These are phyloP conservation scores for Trichocladium antarcticum DNA, from an alignment of 495 filamentous ascomycete species.

Conservation along the genomic window DNA sequence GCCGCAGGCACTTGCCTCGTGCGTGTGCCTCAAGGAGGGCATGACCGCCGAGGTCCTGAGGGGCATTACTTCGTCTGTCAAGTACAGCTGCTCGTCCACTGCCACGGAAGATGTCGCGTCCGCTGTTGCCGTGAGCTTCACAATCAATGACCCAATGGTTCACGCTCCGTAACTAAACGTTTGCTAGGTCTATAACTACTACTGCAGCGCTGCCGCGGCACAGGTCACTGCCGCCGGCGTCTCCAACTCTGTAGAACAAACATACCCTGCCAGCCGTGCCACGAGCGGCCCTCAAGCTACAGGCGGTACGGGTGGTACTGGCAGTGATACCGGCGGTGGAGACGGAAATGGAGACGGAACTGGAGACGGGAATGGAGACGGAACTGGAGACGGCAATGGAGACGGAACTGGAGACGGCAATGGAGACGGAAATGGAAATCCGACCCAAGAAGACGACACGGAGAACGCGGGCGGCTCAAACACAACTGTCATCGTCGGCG, in stretches of 20 bases:
- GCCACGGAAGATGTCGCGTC: conserved; percentile 38
- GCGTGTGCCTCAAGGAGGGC: conserved; percentile 37
- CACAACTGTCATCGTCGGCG: conserved; percentile 27
- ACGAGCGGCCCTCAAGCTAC: conserved; percentile 10
- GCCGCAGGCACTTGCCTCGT: conserved; percentile 37
- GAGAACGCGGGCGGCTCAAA: conserved; percentile 11
- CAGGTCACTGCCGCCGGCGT: conserved; percentile 29
- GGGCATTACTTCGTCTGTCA: conserved; percentile 30
- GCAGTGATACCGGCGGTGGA: neutral
- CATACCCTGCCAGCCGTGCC: conserved; percentile 1
- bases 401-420: neutral
- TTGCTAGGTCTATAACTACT: conserved; percentile 30
- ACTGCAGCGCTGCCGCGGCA: conserved; percentile 38
- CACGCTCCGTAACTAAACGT: neutral
- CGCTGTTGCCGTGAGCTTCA: conserved; percentile 20
- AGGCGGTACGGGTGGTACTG: conserved; percentile 3
- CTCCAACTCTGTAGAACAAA: conserved; percentile 25
- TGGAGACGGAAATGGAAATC: neutral
- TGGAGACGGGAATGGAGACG: neutral
- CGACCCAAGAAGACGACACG: neutral
- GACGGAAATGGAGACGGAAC: conserved; percentile 4
- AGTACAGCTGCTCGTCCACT: conserved; percentile 32
- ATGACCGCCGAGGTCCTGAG: conserved; percentile 30
- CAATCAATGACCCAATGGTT: neutral
- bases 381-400: neutral